Evolutionary conservation across 768 basidiomycete species (phyloP).

Genomic region (Pleurotus citrinopileatus): DNA sequence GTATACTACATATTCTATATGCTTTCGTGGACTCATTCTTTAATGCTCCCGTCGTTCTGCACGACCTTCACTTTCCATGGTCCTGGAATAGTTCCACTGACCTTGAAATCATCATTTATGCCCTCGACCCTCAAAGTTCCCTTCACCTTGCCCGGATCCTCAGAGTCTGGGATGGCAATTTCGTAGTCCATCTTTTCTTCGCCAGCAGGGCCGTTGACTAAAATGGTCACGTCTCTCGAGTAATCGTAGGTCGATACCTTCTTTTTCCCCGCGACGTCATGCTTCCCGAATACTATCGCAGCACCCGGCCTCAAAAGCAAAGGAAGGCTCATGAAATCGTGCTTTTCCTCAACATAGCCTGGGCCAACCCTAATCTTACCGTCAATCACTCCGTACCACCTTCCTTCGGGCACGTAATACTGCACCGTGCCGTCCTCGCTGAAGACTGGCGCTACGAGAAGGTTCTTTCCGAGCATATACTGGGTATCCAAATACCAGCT

Average conservation of each 20-base stretch:
- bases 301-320: conserved; percentile 25
- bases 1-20: background rate
- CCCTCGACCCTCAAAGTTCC: conserved; percentile 15
- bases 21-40: background rate
- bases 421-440: conserved; percentile 23
- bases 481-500: conserved; percentile 30
- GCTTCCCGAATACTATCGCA: conserved; percentile 20
- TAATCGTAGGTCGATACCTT: conserved; percentile 20
- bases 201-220: conserved; percentile 15
- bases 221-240: conserved; percentile 17
- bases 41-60: background rate
- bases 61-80: conserved; percentile 8
- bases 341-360: conserved; percentile 23
- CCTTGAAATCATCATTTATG: background rate
- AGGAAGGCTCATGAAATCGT: conserved; percentile 26
- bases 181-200: conserved; percentile 11
- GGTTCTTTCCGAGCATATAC: conserved; percentile 28
- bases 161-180: conserved; percentile 17
- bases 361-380: conserved; percentile 25
- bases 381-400: conserved; percentile 28
- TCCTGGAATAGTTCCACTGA: conserved; percentile 3
- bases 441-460: conserved; percentile 31
- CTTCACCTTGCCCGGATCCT: conserved; percentile 14
- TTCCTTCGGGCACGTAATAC: conserved; percentile 28
- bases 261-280: conserved; percentile 14